A percentile compares a stretch with the other conserved stretches of the same genome.
Conservation (phyloP, 2,329 filamentous ascomycete species). For the Furcasterigmium furcatum region DNA sequence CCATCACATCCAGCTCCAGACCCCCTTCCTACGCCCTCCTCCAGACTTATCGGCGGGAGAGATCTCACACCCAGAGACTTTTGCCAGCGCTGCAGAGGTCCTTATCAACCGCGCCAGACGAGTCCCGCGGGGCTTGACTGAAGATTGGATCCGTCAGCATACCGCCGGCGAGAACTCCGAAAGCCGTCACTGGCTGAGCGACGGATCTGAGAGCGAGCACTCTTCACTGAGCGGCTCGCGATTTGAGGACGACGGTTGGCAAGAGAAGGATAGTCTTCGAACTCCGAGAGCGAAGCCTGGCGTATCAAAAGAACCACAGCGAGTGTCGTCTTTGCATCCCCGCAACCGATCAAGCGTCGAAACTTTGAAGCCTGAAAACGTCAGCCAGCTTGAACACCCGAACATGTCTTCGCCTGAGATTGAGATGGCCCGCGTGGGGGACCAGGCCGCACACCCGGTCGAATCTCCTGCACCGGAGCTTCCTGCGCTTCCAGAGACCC, state of each 20-base stretch:
- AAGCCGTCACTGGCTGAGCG: conserved; percentile 22
- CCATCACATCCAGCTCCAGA: conserved; percentile 59
- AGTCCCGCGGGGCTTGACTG: conserved; percentile 62
- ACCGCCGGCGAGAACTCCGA: conserved; percentile 62
- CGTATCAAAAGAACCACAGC: conserved; percentile 22
- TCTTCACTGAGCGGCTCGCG: conserved; percentile 70
- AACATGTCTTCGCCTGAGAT: conserved; percentile 11
- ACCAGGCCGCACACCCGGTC: neutral
- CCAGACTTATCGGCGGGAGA: conserved; percentile 32
- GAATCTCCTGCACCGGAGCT: conserved; percentile 16
- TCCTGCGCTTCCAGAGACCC: conserved; percentile 24
- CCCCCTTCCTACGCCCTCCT: conserved; percentile 58
- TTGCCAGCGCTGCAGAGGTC: conserved; percentile 51
- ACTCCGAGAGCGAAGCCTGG: conserved; percentile 41
- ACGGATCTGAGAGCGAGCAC: conserved; percentile 62
- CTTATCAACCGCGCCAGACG: conserved; percentile 61
- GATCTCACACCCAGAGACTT: conserved; percentile 18
- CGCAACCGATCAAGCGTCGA: conserved; percentile 52
- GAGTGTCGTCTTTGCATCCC: conserved; percentile 29
- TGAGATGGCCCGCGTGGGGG: conserved; percentile 5
- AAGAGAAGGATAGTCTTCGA: conserved; percentile 42
- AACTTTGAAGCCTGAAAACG: conserved; percentile 41
- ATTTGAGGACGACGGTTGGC: conserved; percentile 43
- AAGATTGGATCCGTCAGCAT: conserved; percentile 85
- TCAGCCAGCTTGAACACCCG: conserved; percentile 1